Evolutionary conservation across 805 yeast genomes (phyloP), one percentile per base, ranked within the genome.

Genomic region (Metschnikowia dekortorum): DNA sequence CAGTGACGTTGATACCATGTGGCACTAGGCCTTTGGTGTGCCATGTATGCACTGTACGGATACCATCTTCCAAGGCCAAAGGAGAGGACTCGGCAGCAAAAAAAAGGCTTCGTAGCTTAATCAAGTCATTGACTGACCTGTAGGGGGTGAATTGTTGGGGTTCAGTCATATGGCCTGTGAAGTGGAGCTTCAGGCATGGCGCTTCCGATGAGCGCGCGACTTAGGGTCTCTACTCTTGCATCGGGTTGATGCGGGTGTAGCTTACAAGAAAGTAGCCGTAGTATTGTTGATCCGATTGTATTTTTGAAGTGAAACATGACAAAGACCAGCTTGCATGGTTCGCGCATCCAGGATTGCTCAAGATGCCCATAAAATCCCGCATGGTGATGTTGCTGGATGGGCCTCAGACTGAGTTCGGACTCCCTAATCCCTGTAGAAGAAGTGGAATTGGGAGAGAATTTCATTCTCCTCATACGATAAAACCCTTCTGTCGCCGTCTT

Each of bases 1-100:
- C 74, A 0, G 95, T 87, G 39, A 82, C 66, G 57, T 85, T 92
- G 32, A 88, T 73, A 0, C 85, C 84, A 62, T 85, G 94, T 1
- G 94, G 91, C 13, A 87, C 57, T 57, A 70, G 75, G 16, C 90
- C 89, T 60, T 87, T 72, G 2, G 86, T 73, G 37, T 68, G 66
- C 58, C 79, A 79, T 1, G 83, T 80, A 48, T 75, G 68, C 4
- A 84, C 83, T 53, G 69, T 39, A 16, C 48, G 14, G 14, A 57
- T 48, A 29, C 55, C 58, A 8, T 22, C 26, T 32, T 36, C 40
- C n/a, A 51, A 45, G 37, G 37, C 33, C 2, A 10, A 10, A 6
- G 10, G 29, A n/a, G 39, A 46, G 14, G 16, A 22, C 7, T 35
- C n/a, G 8, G 49, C 43, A 2, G 26, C 11, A 38, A 45, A 57